Percentiles rank a stretch among this genome's conserved stretches.
phyloP scores from a whole-genome alignment of 495 filamentous ascomycete species.

The Entonaema liquescens region DNA sequence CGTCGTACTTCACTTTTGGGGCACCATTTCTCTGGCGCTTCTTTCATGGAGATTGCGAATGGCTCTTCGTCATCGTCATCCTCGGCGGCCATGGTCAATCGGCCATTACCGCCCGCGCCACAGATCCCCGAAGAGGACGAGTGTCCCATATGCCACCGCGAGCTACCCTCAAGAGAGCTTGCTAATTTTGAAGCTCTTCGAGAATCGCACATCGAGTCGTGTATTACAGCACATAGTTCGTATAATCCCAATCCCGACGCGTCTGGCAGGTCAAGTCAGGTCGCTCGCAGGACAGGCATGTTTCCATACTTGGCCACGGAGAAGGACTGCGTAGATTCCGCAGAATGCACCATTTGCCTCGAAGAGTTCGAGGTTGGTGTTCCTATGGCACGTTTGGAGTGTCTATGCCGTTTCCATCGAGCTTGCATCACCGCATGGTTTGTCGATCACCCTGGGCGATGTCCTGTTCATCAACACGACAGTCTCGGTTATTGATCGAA shows the following conservation, averaged over 20 bases:
- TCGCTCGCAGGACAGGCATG: constrained; percentile 56
- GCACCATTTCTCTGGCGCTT: constrained; percentile 32
- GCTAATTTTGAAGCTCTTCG: constrained; percentile 68
- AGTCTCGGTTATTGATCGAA: constrained; percentile 53
- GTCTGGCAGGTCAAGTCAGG: constrained; percentile 19
- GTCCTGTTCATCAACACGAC: constrained; percentile 65
- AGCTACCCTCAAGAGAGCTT: constrained; percentile 72
- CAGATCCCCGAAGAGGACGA: constrained; percentile 81
- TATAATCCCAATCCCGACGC: constrained; percentile 41
- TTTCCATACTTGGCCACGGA: constrained; percentile 81
- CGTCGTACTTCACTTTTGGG: constrained; percentile 35
- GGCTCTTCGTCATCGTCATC: constrained; percentile 34
- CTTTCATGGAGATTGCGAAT: constrained; percentile 41
- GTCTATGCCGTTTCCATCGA: constrained; percentile 91
- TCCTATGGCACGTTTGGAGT: constrained; percentile 84
- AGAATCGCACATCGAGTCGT: constrained; percentile 79
- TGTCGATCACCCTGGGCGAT: constrained; percentile 59
- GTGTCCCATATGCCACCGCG: constrained; percentile 85
- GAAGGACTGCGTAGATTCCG: constrained; percentile 85
- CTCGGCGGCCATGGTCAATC: constrained; percentile 35
- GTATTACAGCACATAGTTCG: constrained; percentile 67
- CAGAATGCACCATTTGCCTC: constrained; percentile 94
- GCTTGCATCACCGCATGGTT: constrained; percentile 69
- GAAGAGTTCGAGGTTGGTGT: constrained; percentile 92
- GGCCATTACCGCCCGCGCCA: constrained; percentile 43